Percentiles rank a stretch among this genome's conserved stretches.
These are phyloP conservation scores for Hemileccinum rubropunctum DNA, from an alignment of 768 basidiomycete genomes.

Conservation along the genomic window DNA sequence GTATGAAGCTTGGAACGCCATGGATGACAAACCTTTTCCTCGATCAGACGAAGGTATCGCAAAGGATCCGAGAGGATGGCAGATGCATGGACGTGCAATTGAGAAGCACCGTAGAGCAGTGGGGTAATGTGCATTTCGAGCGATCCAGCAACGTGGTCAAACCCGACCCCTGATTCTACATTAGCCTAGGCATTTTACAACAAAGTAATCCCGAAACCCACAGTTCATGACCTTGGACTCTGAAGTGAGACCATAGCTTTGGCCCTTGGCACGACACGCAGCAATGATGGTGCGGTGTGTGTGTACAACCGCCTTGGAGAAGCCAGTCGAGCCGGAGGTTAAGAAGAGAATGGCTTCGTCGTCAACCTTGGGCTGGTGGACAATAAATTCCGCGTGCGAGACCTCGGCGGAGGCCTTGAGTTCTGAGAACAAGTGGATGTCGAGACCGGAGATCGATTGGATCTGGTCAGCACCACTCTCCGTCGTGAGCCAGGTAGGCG, in stretches of 20 bases:
- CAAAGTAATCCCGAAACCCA: slow-evolving; percentile 2
- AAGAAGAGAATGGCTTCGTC: slow-evolving; percentile 35
- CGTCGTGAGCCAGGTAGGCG: slow-evolving; percentile 31
- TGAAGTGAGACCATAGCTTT: slow-evolving; percentile 33
- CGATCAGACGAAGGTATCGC: slow-evolving; percentile 32
- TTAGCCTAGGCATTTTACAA: not conserved
- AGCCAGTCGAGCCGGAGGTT: slow-evolving; percentile 45
- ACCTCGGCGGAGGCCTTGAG: slow-evolving; percentile 11
- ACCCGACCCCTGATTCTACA: slow-evolving; percentile 36
- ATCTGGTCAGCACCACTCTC: slow-evolving; percentile 22
- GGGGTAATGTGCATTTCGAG: slow-evolving; percentile 42
- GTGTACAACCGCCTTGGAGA: slow-evolving; percentile 42
- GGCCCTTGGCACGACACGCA: slow-evolving; percentile 32
- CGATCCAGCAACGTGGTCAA: slow-evolving; percentile 45
- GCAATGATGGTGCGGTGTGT: slow-evolving; percentile 39
- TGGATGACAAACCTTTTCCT: slow-evolving; percentile 31
- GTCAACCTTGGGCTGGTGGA: slow-evolving; percentile 20
- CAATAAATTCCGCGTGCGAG: slow-evolving; percentile 12
- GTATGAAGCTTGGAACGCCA: slow-evolving; percentile 12
- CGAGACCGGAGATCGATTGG: slow-evolving; percentile 15
- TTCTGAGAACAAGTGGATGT: slow-evolving; percentile 18
- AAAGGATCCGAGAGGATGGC: slow-evolving; percentile 24
- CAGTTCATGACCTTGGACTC: slow-evolving; percentile 41
- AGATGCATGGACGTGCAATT: slow-evolving; percentile 22
- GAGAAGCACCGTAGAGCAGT: slow-evolving; percentile 30